Evolutionary conservation across 2,329 filamentous ascomycete species (phyloP).

Genomic region (Incumbomyces lentus): DNA sequence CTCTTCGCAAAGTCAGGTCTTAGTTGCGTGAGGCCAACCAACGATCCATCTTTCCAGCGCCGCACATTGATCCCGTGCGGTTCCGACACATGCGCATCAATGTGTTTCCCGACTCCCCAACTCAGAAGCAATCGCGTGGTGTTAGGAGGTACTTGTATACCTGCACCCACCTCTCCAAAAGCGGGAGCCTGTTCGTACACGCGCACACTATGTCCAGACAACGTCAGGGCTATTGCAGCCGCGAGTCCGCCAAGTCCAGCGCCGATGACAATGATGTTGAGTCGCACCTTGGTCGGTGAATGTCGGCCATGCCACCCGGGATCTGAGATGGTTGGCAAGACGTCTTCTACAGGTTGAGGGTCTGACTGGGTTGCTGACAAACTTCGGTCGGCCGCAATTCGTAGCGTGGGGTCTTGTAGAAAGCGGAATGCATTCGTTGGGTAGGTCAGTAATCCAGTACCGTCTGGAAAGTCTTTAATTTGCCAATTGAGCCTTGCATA

Average conservation of each 20-base stretch:
- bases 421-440: constrained; percentile 3
- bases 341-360: neutral
- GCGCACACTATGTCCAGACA: constrained; percentile 21
- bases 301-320: neutral
- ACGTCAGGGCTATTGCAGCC: constrained; percentile 23
- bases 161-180: constrained; percentile 28
- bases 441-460: neutral
- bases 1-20: constrained; percentile 23
- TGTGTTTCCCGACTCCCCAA: constrained; percentile 26
- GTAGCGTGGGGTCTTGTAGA: no score
- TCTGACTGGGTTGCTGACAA: no score
- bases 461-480: neutral
- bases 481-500: neutral
- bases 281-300: neutral
- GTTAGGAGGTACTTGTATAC: constrained; percentile 33
- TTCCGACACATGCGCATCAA: constrained; percentile 22
- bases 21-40: constrained; percentile 28
- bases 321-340: neutral
- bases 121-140: constrained; percentile 23
- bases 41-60: constrained; percentile 25
- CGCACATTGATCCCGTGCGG: constrained; percentile 27
- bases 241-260: constrained; percentile 25
- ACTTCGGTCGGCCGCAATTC: no score
- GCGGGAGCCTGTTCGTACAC: constrained; percentile 21
- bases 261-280: constrained; percentile 30